Evolutionary conservation across 2,329 filamentous ascomycete genomes (phyloP), one percentile per base, ranked within the genome.

Genomic region (Ophiostoma sp.): DNA sequence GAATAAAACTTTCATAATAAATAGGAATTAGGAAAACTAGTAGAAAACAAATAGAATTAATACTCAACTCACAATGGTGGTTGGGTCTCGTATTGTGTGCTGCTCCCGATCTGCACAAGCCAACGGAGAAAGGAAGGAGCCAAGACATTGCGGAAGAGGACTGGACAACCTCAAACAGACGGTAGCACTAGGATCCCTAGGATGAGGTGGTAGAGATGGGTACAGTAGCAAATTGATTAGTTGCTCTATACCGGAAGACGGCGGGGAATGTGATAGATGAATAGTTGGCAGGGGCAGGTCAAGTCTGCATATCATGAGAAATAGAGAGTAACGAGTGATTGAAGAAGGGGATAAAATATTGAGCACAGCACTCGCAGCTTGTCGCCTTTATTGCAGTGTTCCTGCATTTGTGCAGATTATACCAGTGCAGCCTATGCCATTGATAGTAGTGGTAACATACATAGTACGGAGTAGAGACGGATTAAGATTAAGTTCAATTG

Each of bases 71-170:
- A n/a, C 23, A 13, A 57, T 31, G 23, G 52, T 57, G 52, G 23
- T 57, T 48, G 44, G 44, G 52, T 27, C 23, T 33, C 57, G 27
- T 62, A 62, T 39, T 33, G 31, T 64, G 31, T 64, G 20, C 23
- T 6, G n/a, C 20, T 67, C 57, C 39, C 36, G 65, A 67, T 44
- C 39, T 41, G 54, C 33, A 36, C 27, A 65, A 27, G 23, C 27
- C 33, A 48, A 35, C 35, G 48, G n/a, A 52, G 15, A 67, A 27
- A 67, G 62, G 35, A 39, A 67, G 35, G 44, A 23, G 54, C 62
- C 48, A 70, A 52, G 48, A 60, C 33, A 41, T 36, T 31, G 31
- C 4, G 17, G 17, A 48, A 39, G 27, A 23, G 57, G 11, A 20
- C 27, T 31, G 27, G 20, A 27, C 35, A 27, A 35, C 23, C 35